Evolutionary conservation across 352 stramenopile genomes (phyloP).

Genomic region (Phytophthora tubulina): DNA sequence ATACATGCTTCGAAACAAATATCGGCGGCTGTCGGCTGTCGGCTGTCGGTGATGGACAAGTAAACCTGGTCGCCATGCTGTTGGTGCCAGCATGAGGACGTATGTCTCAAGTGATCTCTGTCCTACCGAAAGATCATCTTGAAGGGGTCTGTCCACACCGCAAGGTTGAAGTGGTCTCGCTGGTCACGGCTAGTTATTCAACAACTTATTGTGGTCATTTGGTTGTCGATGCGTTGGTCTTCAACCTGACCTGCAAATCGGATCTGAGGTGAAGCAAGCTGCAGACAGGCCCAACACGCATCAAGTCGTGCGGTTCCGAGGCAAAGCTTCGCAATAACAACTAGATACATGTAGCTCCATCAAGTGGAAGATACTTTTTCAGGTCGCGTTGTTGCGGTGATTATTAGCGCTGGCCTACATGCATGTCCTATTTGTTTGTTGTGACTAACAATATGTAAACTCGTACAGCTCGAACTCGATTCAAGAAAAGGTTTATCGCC

Average conservation of each 20-base stretch:
- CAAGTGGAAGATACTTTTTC: constrained; percentile 24
- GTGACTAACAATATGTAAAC: too few species aligned
- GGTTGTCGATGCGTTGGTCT: background rate
- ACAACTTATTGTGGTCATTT: background rate
- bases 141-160: background rate
- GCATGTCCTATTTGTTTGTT: too few species aligned
- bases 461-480: too few species aligned
- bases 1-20: constrained; percentile 9
- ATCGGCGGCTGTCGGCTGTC: background rate
- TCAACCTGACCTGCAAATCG: constrained; percentile 11
- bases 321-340: background rate
- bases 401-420: too few species aligned
- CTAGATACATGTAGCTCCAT: background rate
- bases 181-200: background rate
- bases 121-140: constrained; percentile 2
- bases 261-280: background rate
- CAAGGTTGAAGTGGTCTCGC: constrained; percentile 1
- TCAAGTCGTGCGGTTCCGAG: constrained; percentile 8
- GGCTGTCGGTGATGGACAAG: constrained; percentile 5
- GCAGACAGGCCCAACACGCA: background rate
- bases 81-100: background rate
- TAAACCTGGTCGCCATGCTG: background rate
- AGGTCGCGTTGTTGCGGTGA: constrained; percentile 8
- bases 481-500: too few species aligned
- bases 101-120: too few species aligned